Evolutionary conservation across 169 alveolate genomes (phyloP).

Genomic region (Plasmodium gallinaceum): DNA sequence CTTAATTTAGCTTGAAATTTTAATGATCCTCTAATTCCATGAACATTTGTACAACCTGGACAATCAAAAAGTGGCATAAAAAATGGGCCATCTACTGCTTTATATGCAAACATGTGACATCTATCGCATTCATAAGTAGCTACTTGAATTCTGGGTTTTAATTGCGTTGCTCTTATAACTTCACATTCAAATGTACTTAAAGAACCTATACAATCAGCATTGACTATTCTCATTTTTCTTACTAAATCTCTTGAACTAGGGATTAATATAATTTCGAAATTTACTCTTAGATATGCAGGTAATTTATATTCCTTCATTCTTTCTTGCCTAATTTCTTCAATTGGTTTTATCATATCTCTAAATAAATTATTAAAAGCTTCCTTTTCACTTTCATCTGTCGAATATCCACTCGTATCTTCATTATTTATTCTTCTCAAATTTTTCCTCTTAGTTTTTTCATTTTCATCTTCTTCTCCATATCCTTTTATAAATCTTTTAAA

Average conservation of each 20-base stretch:
- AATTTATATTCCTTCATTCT: constrained; percentile 88
- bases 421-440: constrained; percentile 67
- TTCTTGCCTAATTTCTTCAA: constrained; percentile 76
- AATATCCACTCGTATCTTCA: constrained; percentile 58
- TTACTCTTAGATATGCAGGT: constrained; percentile 83
- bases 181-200: constrained; percentile 89
- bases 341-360: constrained; percentile 64
- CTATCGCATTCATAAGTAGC: constrained; percentile 96
- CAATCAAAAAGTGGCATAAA: constrained; percentile 95
- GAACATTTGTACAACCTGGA: constrained; percentile 90
- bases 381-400: constrained; percentile 75
- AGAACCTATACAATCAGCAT: constrained; percentile 93
- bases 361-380: constrained; percentile 72
- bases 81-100: constrained; percentile 88
- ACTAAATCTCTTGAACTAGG: constrained; percentile 85
- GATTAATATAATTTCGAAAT: constrained; percentile 81
- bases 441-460: constrained; percentile 32
- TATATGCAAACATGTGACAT: constrained; percentile 92
- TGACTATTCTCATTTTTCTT: constrained; percentile 92
- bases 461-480: constrained; percentile 72
- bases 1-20: constrained; percentile 89
- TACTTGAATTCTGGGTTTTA: constrained; percentile 94
- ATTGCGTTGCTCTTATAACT: constrained; percentile 94
- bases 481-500: constrained; percentile 54
- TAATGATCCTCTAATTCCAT: constrained; percentile 90